Evolutionary conservation across 2,329 filamentous ascomycete species (phyloP).

Genomic region (Monosporascus sp.): DNA sequence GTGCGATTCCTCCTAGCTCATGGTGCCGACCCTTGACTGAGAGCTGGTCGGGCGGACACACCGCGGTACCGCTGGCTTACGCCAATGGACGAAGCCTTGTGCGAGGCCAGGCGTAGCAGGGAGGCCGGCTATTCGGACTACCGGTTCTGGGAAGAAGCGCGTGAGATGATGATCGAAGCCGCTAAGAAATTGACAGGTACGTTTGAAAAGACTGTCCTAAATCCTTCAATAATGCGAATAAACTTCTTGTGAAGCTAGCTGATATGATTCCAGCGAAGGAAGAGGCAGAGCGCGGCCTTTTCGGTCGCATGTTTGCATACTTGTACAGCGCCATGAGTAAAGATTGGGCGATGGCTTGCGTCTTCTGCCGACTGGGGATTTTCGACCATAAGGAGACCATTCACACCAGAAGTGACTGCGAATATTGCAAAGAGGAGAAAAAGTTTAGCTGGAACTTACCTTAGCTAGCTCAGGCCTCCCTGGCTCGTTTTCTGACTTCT

Average conservation of each 20-base stretch:
- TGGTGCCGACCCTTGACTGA: too few species aligned
- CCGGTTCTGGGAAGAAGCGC: conserved; percentile 3
- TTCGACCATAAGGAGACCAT: not conserved
- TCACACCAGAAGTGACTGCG: not conserved
- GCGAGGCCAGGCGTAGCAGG: not conserved
- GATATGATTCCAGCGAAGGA: not conserved
- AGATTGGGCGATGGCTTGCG: not conserved
- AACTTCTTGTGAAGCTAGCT: too few species aligned
- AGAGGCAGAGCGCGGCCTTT: not conserved
- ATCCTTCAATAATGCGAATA: too few species aligned
- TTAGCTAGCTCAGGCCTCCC: too few species aligned
- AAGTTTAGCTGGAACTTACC: too few species aligned
- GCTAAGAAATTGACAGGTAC: conserved; percentile 1
- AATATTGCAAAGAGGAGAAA: conserved; percentile 3
- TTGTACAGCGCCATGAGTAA: not conserved
- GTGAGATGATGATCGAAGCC: conserved; percentile 2
- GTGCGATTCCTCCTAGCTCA: too few species aligned
- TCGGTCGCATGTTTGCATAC: not conserved
- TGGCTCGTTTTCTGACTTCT: too few species aligned
- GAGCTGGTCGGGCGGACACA: too few species aligned
- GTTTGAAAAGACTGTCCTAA: not conserved
- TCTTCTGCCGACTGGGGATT: not conserved
- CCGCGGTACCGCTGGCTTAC: too few species aligned
- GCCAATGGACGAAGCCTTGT: conserved; percentile 1
- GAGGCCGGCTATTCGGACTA: not conserved